These are phyloP conservation scores for Thecaphora thlaspeos DNA, from an alignment of 1,284 basidiomycete genomes.

Conservation along the genomic window DNA sequence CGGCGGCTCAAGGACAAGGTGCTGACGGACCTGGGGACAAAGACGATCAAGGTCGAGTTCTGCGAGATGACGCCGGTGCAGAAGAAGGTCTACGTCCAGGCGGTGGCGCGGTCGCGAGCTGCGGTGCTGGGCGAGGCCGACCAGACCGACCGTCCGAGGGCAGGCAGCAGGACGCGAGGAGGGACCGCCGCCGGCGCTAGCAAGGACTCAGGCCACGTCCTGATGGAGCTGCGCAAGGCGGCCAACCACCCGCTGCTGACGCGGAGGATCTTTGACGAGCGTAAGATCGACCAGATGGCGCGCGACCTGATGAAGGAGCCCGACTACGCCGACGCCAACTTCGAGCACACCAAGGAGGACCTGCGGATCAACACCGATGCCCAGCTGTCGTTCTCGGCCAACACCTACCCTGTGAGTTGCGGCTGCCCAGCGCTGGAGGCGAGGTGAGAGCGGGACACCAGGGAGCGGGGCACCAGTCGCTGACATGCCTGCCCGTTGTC, in stretches of 20 bases:
- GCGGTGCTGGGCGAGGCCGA: slow-evolving; percentile 62
- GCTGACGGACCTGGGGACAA: slow-evolving; percentile 84
- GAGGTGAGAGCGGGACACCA: too few relatives aligned
- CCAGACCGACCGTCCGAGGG: slow-evolving; percentile 8
- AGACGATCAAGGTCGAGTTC: slow-evolving; percentile 87
- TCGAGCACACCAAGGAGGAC: slow-evolving; percentile 53
- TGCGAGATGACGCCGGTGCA: slow-evolving; percentile 89
- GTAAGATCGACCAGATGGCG: slow-evolving; percentile 72
- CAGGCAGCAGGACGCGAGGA: slow-evolving; percentile 8
- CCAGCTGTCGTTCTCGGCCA: slow-evolving; percentile 43
- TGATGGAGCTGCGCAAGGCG: slow-evolving; percentile 95
- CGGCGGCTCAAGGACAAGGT: slow-evolving; percentile 87
- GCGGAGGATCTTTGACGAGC: slow-evolving; percentile 77
- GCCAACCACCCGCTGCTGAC: slow-evolving; percentile 95
- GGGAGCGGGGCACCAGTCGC: too few relatives aligned
- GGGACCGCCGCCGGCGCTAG: slow-evolving; percentile 11
- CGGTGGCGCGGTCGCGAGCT: slow-evolving; percentile 78
- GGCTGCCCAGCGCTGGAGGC: slow-evolving; percentile 66
- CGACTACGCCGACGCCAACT: slow-evolving; percentile 61
- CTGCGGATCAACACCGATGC: slow-evolving; percentile 57
- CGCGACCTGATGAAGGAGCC: slow-evolving; percentile 84
- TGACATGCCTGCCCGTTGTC: background rate
- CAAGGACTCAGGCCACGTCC: slow-evolving; percentile 66
- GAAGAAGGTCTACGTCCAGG: slow-evolving; percentile 78
- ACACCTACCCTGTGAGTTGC: slow-evolving; percentile 56